These are phyloP conservation scores for Marasmius tenuissimus DNA, from an alignment of 1,284 basidiomycete genomes.

Conservation along the genomic window DNA sequence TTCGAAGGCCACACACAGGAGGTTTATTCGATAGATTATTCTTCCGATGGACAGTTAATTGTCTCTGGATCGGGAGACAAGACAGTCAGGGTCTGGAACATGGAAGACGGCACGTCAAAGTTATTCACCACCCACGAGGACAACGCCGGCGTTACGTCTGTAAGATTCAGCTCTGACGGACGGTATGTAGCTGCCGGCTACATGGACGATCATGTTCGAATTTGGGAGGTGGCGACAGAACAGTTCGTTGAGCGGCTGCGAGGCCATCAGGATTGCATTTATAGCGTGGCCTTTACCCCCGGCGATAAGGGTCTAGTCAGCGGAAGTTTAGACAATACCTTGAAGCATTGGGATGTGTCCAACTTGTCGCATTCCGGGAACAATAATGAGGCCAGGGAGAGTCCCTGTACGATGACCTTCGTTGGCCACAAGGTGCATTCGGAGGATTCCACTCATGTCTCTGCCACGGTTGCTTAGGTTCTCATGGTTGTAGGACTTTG, in stretches of 20 bases:
- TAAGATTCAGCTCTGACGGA: constrained; percentile 35
- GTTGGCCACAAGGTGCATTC: constrained; percentile 78
- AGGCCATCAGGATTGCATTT: constrained; percentile 85
- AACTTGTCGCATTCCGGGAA: no score
- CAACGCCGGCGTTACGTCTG: constrained; percentile 80
- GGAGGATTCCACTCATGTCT: neutral
- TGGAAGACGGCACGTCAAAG: constrained; percentile 60
- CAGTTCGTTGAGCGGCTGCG: constrained; percentile 72
- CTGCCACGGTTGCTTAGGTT: constrained; percentile 3
- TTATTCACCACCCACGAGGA: constrained; percentile 52
- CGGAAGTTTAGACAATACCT: constrained; percentile 84
- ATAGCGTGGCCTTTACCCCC: constrained; percentile 86
- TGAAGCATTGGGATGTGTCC: constrained; percentile 86
- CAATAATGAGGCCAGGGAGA: no score
- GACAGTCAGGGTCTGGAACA: constrained; percentile 76
- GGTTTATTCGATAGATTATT: constrained; percentile 67
- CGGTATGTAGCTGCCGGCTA: constrained; percentile 53
- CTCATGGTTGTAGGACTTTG: constrained; percentile 73
- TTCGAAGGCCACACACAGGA: constrained; percentile 81
- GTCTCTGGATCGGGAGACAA: constrained; percentile 83
- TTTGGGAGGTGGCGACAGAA: constrained; percentile 83
- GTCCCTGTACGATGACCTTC: constrained; percentile 74
- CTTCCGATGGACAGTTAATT: constrained; percentile 75
- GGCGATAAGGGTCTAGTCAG: constrained; percentile 80
- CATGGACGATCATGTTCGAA: constrained; percentile 81